Evolutionary conservation across 2,329 filamentous ascomycete genomes (phyloP), one percentile per base, ranked within the genome.

Genomic region (Aspergillus arachidicola): DNA sequence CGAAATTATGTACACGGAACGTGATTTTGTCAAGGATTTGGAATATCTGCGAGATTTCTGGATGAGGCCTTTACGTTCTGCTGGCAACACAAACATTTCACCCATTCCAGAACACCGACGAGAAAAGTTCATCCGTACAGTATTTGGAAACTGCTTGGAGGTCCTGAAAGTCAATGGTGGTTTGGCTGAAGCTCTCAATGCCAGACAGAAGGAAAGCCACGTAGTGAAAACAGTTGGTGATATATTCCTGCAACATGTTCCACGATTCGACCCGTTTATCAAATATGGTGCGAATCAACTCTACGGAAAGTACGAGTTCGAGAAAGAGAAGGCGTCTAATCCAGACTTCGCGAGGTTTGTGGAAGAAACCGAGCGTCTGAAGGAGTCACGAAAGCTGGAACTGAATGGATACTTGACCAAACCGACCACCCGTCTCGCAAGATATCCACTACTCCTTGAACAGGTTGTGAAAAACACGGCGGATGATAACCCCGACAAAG

Each of bases 11-110:
- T 99, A 99, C 80, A 99, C 95, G 0, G 95, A 99, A 78, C 88
- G 95, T 70, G 95, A 99, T 80, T 99, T 99, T 72, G 95, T 99
- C 75, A 99, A 99, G 82, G 95, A 99, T 78, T 83, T 99, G 72
- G 95, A 99, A 79, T 99, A 99, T 75, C 84, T 99, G 34, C 89
- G 95, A 65, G 95, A 99, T 81, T 99, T 98, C 83, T 99, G 95
- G 95, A 97, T 99, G 81, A 87, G 95, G 69, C 95, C 95, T 11
- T 81, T 99, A 62, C 89, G 93, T 57, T 91, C 90, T 32, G 89
- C 90, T 21, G 86, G 86, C 61, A 84, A 85, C 21, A 78, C 80
- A 12, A 82, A 76, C 66, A 85, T 86, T 19, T 97, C 94, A 4
- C 94, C 94, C 0, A 96, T 99, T 67, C 94, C 95, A 6, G 88